phyloP scores from a whole-genome alignment of 306 rosid genomes.

The Dryas octopetala region DNA sequence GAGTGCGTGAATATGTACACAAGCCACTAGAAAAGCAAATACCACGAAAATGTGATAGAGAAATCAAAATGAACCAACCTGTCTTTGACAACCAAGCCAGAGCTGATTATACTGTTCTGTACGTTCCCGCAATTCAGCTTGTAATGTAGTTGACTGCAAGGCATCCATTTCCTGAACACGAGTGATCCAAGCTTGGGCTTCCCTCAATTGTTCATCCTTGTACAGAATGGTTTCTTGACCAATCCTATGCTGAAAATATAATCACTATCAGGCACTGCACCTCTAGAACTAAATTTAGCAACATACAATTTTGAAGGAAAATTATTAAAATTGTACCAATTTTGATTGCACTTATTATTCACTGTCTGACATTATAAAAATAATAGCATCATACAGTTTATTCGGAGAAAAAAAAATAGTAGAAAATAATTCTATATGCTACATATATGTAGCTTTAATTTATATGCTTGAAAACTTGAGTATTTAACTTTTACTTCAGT shows the following conservation, averaged over 20 bases:
- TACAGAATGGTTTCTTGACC: conserved; percentile 82
- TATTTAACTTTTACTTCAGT: conserved; percentile 4
- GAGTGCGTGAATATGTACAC: neutral
- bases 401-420: neutral
- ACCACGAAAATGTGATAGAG: neutral
- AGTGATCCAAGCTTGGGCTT: conserved; percentile 91
- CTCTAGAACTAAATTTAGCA: conserved; percentile 3
- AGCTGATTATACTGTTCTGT: conserved; percentile 92
- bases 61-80: conserved; percentile 52
- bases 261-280: conserved; percentile 25
- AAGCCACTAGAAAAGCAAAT: neutral
- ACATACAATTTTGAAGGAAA: conserved; percentile 4
- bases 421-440: neutral
- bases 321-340: neutral
- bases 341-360: conserved; percentile 1
- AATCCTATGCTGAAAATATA: conserved; percentile 77
- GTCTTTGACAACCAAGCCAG: conserved; percentile 93
- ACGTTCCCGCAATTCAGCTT: conserved; percentile 89
- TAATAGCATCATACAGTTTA: neutral
- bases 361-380: conserved; percentile 4
- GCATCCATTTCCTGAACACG: conserved; percentile 95
- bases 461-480: neutral
- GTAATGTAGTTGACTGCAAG: conserved; percentile 81
- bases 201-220: conserved; percentile 90
- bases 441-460: neutral